These are phyloP conservation scores for Schizonepeta tenuifolia DNA, from an alignment of 257 asterid genomes.

Conservation along the genomic window DNA sequence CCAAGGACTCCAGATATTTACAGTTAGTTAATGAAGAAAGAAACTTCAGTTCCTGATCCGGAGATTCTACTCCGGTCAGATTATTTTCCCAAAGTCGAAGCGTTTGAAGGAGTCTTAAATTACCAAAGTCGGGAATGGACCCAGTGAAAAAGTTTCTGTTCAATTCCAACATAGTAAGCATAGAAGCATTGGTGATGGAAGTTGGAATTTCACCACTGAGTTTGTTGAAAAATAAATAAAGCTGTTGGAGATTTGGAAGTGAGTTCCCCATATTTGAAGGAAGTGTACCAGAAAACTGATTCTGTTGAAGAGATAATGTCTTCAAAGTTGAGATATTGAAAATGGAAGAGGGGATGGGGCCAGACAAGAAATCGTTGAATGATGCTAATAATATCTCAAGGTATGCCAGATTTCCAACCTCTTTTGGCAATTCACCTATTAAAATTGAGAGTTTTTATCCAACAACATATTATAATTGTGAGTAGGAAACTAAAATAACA, in stretches of 20 bases:
- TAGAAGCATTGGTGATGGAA: conserved; percentile 40
- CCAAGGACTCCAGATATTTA: not conserved
- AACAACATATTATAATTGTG: too few relatives aligned
- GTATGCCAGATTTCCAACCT: conserved; percentile 28
- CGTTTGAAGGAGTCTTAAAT: not conserved
- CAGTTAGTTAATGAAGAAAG: conserved; percentile 11
- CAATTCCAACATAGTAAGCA: conserved; percentile 30
- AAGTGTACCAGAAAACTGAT: conserved; percentile 22
- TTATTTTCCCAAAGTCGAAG: not conserved
- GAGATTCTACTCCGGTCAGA: not conserved
- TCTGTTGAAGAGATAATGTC: not conserved
- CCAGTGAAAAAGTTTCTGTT: conserved; percentile 4
- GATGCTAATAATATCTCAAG: not conserved
- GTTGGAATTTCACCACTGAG: conserved; percentile 33
- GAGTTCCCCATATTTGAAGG: conserved; percentile 18
- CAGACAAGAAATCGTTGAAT: not conserved
- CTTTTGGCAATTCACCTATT: conserved; percentile 37
- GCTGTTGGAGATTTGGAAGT: conserved; percentile 30
- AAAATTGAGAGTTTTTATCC: too few relatives aligned
- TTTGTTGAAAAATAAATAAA: conserved; percentile 28
- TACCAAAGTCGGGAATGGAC: conserved; percentile 11
- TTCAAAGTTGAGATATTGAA: conserved; percentile 27
- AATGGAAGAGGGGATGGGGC: conserved; percentile 27
- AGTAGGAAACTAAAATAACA: too few relatives aligned
- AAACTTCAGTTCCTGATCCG: not conserved